phyloP scores from a whole-genome alignment of 2,329 filamentous ascomycete genomes.

The Epichloe hybrida region DNA sequence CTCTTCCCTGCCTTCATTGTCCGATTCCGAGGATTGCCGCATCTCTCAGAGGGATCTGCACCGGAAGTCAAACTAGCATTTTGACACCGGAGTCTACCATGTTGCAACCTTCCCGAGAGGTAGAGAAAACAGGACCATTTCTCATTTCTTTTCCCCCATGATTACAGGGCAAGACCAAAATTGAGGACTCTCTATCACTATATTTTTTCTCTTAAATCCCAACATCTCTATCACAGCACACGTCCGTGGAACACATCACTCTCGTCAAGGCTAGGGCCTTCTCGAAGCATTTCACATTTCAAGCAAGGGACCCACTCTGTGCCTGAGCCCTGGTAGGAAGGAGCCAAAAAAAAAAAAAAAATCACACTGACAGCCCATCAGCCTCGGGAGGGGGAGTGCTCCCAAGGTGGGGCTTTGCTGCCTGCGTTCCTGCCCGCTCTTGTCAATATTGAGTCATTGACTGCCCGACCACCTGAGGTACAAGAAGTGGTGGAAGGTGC shows the following conservation, averaged over 20 bases:
- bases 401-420: constrained; percentile 2
- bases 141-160: no score
- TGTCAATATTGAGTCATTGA: not conserved
- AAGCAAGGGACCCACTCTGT: not conserved
- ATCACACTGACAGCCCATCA: not conserved
- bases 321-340: not conserved
- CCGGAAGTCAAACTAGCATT: not conserved
- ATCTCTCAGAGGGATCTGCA: not conserved
- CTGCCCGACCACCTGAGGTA: constrained; percentile 3
- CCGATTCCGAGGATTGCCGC: constrained; percentile 3
- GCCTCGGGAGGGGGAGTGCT: not conserved
- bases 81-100: not conserved
- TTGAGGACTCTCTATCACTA: no score
- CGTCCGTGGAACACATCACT: not conserved
- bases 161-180: no score
- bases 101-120: constrained; percentile 1
- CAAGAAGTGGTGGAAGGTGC: constrained; percentile 2
- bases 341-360: not conserved
- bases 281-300: not conserved
- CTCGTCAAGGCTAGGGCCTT: not conserved
- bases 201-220: no score
- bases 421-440: constrained; percentile 2
- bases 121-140: not conserved
- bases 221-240: no score
- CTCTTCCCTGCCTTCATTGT: not conserved